phyloP scores from a whole-genome alignment of 2,329 filamentous ascomycete species.

The Coniella vitis region DNA sequence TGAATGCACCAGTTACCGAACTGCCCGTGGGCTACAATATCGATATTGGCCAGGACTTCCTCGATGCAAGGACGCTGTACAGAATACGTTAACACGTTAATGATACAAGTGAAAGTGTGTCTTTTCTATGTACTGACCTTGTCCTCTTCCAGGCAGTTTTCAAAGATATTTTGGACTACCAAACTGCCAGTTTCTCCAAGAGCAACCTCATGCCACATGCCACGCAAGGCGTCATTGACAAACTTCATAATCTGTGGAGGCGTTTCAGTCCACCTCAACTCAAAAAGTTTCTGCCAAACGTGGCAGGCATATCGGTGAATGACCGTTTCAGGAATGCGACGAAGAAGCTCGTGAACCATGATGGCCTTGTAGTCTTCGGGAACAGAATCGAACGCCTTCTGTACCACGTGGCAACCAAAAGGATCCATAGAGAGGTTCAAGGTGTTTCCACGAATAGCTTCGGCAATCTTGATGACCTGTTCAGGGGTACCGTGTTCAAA shows the following conservation, averaged over 20 bases:
- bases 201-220: slow-evolving; percentile 99
- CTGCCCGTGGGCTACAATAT: slow-evolving; percentile 93
- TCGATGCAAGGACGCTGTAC: slow-evolving; percentile 90
- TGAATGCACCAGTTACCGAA: slow-evolving; percentile 99
- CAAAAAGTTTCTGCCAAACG: slow-evolving; percentile 99
- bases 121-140: slow-evolving; percentile 55
- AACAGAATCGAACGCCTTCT: slow-evolving; percentile 97
- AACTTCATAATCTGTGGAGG: slow-evolving; percentile 98
- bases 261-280: slow-evolving; percentile 89
- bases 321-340: slow-evolving; percentile 92
- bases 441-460: slow-evolving; percentile 89
- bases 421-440: slow-evolving; percentile 95
- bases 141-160: slow-evolving; percentile 97
- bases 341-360: slow-evolving; percentile 97
- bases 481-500: slow-evolving; percentile 96
- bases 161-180: slow-evolving; percentile 98
- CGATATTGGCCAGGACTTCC: slow-evolving; percentile 89
- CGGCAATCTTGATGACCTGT: slow-evolving; percentile 90
- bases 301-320: slow-evolving; percentile 98
- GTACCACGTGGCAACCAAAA: slow-evolving; percentile 95
- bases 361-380: slow-evolving; percentile 96
- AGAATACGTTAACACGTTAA: slow-evolving; percentile 2
- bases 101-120: neutral
- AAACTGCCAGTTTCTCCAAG: slow-evolving; percentile 94
- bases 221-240: slow-evolving; percentile 88